These are phyloP conservation scores for Sugiyamaella castrensis DNA, from an alignment of 1,139 yeast genomes.

Conservation along the genomic window DNA sequence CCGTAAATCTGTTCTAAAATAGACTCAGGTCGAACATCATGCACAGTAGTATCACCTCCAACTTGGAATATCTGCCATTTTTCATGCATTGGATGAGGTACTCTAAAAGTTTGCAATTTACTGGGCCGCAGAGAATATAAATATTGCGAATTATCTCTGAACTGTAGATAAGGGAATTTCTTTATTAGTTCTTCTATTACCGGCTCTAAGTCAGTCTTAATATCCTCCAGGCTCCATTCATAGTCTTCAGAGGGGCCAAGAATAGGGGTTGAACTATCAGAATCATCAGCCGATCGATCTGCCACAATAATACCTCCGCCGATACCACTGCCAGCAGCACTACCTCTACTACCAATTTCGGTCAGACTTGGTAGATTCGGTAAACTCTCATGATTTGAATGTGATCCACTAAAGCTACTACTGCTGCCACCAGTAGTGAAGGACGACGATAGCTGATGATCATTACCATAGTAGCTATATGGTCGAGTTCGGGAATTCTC, in stretches of 20 bases:
- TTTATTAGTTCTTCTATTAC: slow-evolving; percentile 34
- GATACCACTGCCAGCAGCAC: background rate
- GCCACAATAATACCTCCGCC: background rate
- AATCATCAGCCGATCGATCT: slow-evolving; percentile 9
- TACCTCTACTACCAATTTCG: slow-evolving; percentile 3
- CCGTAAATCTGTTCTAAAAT: slow-evolving; percentile 20
- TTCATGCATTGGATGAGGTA: slow-evolving; percentile 32
- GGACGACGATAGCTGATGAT: slow-evolving; percentile 7
- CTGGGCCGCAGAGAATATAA: slow-evolving; percentile 26
- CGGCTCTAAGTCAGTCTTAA: slow-evolving; percentile 36
- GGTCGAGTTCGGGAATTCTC: slow-evolving; percentile 9
- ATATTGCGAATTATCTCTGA: slow-evolving; percentile 22
- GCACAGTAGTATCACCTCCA: slow-evolving; percentile 31
- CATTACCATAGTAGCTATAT: slow-evolving; percentile 13
- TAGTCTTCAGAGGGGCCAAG: slow-evolving; percentile 28
- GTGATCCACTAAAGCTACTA: slow-evolving; percentile 5
- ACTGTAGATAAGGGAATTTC: slow-evolving; percentile 31
- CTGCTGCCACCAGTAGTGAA: slow-evolving; percentile 4
- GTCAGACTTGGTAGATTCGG: slow-evolving; percentile 21
- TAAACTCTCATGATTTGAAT: slow-evolving; percentile 19
- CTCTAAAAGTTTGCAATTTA: slow-evolving; percentile 25
- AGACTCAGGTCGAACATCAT: slow-evolving; percentile 27
- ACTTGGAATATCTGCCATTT: slow-evolving; percentile 39
- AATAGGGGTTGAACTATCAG: slow-evolving; percentile 17
- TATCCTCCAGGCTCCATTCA: slow-evolving; percentile 38